These are phyloP conservation scores for Zalerion maritima DNA, from an alignment of 495 filamentous ascomycete genomes.

Conservation along the genomic window DNA sequence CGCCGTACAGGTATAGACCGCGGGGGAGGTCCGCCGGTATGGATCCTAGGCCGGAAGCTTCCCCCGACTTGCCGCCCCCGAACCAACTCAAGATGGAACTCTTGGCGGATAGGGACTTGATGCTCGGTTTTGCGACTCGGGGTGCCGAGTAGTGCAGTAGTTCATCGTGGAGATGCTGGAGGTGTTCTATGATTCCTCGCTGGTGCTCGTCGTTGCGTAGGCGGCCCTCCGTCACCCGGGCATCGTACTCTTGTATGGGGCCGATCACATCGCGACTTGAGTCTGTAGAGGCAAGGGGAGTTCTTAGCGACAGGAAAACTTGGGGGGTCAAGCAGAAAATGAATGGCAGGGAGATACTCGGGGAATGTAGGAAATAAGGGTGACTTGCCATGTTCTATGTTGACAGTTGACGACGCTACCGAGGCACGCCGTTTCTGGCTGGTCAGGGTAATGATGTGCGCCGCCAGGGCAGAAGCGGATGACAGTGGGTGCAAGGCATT, in stretches of 20 bases:
- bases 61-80: constrained; percentile 25
- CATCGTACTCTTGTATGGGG: constrained; percentile 77
- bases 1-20: constrained; percentile 89
- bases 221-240: constrained; percentile 52
- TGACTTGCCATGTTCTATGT: no score
- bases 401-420: no score
- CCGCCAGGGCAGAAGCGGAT: no score
- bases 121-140: constrained; percentile 57
- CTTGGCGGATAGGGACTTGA: constrained; percentile 53
- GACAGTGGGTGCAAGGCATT: no score
- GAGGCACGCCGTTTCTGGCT: no score
- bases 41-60: constrained; percentile 13
- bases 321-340: no score
- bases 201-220: constrained; percentile 84
- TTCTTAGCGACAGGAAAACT: no score
- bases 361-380: no score
- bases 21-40: constrained; percentile 65
- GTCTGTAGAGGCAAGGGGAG: no score
- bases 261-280: no score
- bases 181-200: constrained; percentile 70
- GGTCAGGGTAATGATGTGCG: no score
- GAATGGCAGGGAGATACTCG: no score
- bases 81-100: constrained; percentile 61
- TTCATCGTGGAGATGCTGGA: constrained; percentile 81
- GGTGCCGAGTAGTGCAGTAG: constrained; percentile 60